Evolutionary conservation across 352 stramenopile genomes (phyloP), one percentile per base, ranked within the genome.

Genomic region (Globisporangium viniferum): DNA sequence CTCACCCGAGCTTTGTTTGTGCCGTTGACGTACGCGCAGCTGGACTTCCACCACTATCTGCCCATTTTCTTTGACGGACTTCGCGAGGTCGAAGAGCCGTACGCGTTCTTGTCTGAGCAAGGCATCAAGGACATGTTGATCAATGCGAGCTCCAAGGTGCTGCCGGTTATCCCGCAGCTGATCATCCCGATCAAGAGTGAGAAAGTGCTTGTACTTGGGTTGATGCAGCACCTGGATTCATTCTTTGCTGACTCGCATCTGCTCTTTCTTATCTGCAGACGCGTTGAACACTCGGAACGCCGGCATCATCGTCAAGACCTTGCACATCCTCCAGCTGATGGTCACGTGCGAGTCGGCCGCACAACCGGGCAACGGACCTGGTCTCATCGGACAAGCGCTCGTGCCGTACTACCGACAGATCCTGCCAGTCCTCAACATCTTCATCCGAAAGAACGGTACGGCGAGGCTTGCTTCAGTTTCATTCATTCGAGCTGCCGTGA

Each of bases 11-110:
- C 10, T n/a, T 27, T 20, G 24, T 24, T 24, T 24, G 24, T 24
- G 24, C 24, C 24, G 24, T 31, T 12, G 9, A 62, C 14, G 8
- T 66, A 4, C 24, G 31, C 71, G 7, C 72, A 98, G 81, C 86
- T 99, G 8, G 97, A 99, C 73, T 99, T 98, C 70, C 97, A 99
- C 70, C 96, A 99, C 78, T 99, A 99, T 70, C 79, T 99, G 12
- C 97, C 97, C 7, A 98, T 99, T 64, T 99, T 99, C 79, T 99
- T 99, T 64, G 97, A 99, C 64, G 97, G 97, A 15, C 78, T 99
- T 10, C 92, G 97, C 29, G 97, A 99, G 73, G 74, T 98, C 12
- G 96, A 99, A 74, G 86, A 97, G 75, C 97, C 97, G 20, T 99
- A 99, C 71, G 89, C 93, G 20, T 99, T 99, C 70, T 75, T 99